Conservation (phyloP, 202 grass and related monocot genomes). For the Thinopyrum obtusiflorum region DNA sequence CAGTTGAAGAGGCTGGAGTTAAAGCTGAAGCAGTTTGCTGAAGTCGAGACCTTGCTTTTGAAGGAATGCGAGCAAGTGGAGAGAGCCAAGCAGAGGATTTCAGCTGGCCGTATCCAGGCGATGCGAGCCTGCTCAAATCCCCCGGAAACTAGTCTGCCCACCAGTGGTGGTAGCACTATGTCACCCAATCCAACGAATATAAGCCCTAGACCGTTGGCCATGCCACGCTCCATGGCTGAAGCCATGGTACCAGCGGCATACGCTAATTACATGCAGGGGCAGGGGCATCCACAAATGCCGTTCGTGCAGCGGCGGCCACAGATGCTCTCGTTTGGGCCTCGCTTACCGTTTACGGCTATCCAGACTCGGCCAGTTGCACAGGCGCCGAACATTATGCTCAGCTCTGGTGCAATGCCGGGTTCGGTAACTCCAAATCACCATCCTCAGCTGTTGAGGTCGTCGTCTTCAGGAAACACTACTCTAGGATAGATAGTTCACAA, state of each 20-base stretch:
- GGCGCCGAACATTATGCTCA: constrained; percentile 54
- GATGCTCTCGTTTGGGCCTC: constrained; percentile 66
- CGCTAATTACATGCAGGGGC: constrained; percentile 32
- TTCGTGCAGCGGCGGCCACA: constrained; percentile 76
- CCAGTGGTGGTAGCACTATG: constrained; percentile 16
- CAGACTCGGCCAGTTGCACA: constrained; percentile 47
- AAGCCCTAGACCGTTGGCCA: constrained; percentile 42
- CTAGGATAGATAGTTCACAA: constrained; percentile 37
- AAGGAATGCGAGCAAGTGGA: constrained; percentile 96
- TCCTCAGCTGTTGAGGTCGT: constrained; percentile 60
- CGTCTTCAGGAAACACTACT: constrained; percentile 73
- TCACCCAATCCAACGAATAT: constrained; percentile 36
- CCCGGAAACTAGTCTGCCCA: constrained; percentile 27
- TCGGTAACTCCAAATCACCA: constrained; percentile 45
- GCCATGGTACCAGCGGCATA: constrained; percentile 26
- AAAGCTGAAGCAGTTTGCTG: constrained; percentile 93
- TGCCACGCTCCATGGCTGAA: constrained; percentile 42
- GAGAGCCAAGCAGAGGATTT: constrained; percentile 58
- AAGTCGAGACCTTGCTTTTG: constrained; percentile 83
- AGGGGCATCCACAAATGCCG: constrained; percentile 55
- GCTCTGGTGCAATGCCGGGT: constrained; percentile 40
- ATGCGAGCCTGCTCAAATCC: constrained; percentile 38
- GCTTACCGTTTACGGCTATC: constrained; percentile 54
- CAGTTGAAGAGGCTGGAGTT: constrained; percentile 94
- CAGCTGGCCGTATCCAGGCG: constrained; percentile 52